Evolutionary conservation across 2,329 filamentous ascomycete genomes (phyloP).

Genomic region (Aspergillus sp.): DNA sequence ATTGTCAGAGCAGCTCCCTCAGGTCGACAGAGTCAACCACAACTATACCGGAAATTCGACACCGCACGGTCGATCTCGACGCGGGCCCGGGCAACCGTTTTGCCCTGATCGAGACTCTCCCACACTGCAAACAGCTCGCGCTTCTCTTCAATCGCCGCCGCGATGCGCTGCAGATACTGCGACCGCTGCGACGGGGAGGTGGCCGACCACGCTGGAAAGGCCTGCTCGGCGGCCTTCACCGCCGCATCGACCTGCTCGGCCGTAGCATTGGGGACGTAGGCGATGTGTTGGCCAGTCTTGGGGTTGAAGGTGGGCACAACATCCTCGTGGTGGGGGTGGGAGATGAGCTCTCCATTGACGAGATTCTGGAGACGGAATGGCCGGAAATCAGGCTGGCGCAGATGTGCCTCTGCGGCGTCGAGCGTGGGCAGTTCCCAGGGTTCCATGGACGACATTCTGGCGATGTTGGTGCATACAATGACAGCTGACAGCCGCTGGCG

Average conservation of each 20-base stretch:
- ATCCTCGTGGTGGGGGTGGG: not conserved
- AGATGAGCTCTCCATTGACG: constrained; percentile 3
- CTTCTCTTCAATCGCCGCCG: constrained; percentile 9
- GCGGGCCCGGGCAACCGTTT: constrained; percentile 12
- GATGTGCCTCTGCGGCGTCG: constrained; percentile 7
- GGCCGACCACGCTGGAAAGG: constrained; percentile 14
- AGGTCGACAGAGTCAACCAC: too few species aligned
- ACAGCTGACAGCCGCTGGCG: too few species aligned
- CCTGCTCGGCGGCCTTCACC: constrained; percentile 13
- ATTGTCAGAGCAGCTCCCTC: not conserved
- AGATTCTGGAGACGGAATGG: constrained; percentile 10
- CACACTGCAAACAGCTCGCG: constrained; percentile 15
- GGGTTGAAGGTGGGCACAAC: constrained; percentile 7
- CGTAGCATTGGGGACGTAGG: constrained; percentile 8
- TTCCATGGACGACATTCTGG: constrained; percentile 1
- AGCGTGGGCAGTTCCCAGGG: constrained; percentile 8
- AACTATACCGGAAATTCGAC: constrained; percentile 14
- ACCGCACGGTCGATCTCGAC: constrained; percentile 17
- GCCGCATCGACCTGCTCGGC: constrained; percentile 11
- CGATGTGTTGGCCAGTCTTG: constrained; percentile 9
- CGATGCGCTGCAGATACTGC: constrained; percentile 11
- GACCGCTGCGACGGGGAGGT: constrained; percentile 12
- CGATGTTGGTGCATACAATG: not conserved
- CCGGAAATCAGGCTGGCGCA: constrained; percentile 2
- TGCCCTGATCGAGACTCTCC: constrained; percentile 19